Evolutionary conservation across 371 early-diverging fungal genomes (phyloP).

Genomic region (Mortierella sp.): DNA sequence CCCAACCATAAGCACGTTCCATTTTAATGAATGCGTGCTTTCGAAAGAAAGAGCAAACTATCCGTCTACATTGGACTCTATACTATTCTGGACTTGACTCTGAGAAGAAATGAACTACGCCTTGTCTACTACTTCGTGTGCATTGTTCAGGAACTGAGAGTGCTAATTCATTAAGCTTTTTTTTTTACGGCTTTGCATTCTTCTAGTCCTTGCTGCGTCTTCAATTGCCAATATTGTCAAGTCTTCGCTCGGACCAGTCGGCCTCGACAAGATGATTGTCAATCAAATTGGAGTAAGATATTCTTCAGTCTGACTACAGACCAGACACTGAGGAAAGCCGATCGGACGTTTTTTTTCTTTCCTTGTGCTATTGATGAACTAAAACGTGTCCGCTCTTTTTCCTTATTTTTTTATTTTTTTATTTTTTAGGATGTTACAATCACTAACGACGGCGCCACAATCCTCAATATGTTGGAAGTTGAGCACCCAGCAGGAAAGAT

Average conservation of each 20-base stretch:
- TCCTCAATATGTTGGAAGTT: conserved; percentile 96
- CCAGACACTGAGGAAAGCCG: neutral
- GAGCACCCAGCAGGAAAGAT: conserved; percentile 99
- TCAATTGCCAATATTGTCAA: conserved; percentile 99
- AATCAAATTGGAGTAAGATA: conserved; percentile 97
- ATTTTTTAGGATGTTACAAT: conserved; percentile 94
- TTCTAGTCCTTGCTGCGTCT: conserved; percentile 73
- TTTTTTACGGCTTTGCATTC: neutral
- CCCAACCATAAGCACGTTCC: neutral
- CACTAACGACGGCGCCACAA: conserved; percentile 99
- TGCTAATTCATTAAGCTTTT: neutral
- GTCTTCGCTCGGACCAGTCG: conserved; percentile 99
- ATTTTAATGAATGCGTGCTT: neutral
- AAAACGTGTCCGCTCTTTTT: neutral
- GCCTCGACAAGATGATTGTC: conserved; percentile 99
- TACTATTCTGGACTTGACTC: neutral
- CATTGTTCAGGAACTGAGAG: neutral
- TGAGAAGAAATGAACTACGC: neutral
- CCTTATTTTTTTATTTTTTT: neutral
- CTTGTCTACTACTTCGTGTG: neutral
- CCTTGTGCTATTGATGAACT: neutral
- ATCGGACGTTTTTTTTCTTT: neutral
- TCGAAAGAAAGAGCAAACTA: neutral
- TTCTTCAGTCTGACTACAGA: neutral
- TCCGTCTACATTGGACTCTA: neutral